Evolutionary conservation across 345 rosid genomes (phyloP).

Genomic region (Hibiscus trionum): DNA sequence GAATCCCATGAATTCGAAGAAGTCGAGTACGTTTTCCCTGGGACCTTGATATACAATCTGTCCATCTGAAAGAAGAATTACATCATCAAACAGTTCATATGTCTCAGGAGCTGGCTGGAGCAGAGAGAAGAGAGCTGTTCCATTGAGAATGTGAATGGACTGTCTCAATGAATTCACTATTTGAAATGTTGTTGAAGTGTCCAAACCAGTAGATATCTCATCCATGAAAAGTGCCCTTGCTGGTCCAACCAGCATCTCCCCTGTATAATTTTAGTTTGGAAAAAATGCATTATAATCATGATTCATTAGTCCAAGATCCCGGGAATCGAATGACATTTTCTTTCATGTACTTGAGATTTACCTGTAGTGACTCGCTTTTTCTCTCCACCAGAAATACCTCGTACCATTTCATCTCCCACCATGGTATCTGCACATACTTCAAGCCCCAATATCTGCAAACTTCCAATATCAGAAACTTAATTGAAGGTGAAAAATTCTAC

Average conservation of each 20-base stretch:
- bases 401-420: conserved; percentile 52
- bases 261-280: conserved; percentile 16
- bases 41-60: conserved; percentile 76
- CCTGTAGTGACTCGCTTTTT: conserved; percentile 71
- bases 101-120: conserved; percentile 87
- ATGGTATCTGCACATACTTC: conserved; percentile 60
- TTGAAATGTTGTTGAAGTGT: conserved; percentile 74
- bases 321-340: conserved; percentile 34
- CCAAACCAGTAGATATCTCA: conserved; percentile 79
- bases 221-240: conserved; percentile 78
- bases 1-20: conserved; percentile 60
- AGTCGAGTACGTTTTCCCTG: conserved; percentile 49
- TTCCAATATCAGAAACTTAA: neutral
- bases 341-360: conserved; percentile 12
- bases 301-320: neutral
- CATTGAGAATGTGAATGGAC: conserved; percentile 46
- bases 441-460: conserved; percentile 47
- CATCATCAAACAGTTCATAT: conserved; percentile 61
- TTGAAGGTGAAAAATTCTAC: conserved; percentile 7
- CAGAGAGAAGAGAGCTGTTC: conserved; percentile 69
- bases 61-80: conserved; percentile 75
- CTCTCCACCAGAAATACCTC: conserved; percentile 75
- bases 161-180: conserved; percentile 68
- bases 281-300: neutral
- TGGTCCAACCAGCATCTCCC: conserved; percentile 85